Evolutionary conservation across 78 protist genomes (phyloP).

Genomic region (Dictyostelium citrinum): DNA sequence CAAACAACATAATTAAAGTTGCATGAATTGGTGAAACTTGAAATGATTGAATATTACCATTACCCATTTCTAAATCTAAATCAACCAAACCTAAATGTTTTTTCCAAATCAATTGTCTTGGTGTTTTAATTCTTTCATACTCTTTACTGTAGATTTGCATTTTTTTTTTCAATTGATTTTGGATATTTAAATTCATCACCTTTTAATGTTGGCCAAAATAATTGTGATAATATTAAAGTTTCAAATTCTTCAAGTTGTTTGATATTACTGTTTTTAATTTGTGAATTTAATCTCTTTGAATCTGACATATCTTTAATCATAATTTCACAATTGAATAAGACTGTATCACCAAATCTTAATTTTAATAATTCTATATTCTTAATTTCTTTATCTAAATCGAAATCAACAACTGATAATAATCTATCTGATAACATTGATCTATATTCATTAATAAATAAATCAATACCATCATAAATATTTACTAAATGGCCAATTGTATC

Average conservation of each 20-base stretch:
- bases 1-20: constrained; percentile 49
- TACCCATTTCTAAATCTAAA: constrained; percentile 61
- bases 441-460: constrained; percentile 84
- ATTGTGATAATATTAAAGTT: constrained; percentile 60
- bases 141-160: constrained; percentile 59
- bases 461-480: constrained; percentile 79
- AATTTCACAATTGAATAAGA: constrained; percentile 83
- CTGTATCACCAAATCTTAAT: constrained; percentile 90
- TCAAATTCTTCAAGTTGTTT: neutral
- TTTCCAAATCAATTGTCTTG: constrained; percentile 84
- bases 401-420: constrained; percentile 34
- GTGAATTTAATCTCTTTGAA: constrained; percentile 78
- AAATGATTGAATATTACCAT: constrained; percentile 7
- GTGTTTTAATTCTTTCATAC: constrained; percentile 76
- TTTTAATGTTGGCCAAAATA: constrained; percentile 87
- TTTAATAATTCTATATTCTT: constrained; percentile 85
- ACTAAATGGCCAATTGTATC: constrained; percentile 73
- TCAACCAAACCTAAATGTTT: constrained; percentile 81
- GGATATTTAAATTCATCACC: constrained; percentile 55
- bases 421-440: constrained; percentile 81
- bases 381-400: constrained; percentile 21
- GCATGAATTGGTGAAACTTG: constrained; percentile 83
- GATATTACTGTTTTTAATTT: neutral
- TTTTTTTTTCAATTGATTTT: neutral
- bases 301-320: constrained; percentile 91